Base-by-base conservation (phyloP, 73 alveolate genomes). In the Paramecium bursaria region DNA sequence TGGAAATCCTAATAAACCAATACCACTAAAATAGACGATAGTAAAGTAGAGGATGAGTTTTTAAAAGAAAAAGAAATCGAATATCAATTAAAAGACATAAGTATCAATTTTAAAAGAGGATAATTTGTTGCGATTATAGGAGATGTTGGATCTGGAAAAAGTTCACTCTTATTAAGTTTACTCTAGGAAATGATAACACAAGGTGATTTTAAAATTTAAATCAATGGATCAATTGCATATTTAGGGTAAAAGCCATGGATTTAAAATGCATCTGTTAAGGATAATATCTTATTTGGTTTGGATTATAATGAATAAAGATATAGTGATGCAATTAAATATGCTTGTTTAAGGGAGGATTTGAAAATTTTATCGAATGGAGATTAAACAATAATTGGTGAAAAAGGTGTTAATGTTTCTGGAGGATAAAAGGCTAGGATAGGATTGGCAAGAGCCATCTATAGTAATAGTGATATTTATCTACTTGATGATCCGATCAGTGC, bases 401-500 rank as follows among this genome's bases (percentile, higher is more conserved):
- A 91, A 75, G 99, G 99, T 33, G 92, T 95, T n/a, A 95, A 95
- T 74, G 76, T 95, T 19, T 85, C 95, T 75, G 99, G 99, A 21
- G 99, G 99, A 2, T 95, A 95, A 74, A 95, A 95, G 76, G 97
- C 98, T 31, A 91, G 99, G 86, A 91, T 95, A n/a, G 87, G 97
- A 50, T 77, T 95, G 2, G 99, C 99, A 4, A 88, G 99, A 80
- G 99, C 99, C 1, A 92, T 95, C 49, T 95, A 95, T 82, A 80
- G 96, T 51, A 93, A 94, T 51, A 75, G 90, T 46, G 95, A 95
- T 74, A 94, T 95, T 31, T 55, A 85, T 73, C 87, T 95, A 27
- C 74, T 95, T 75, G 99, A 95, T 76, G 99, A 95, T 82, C 98
- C 98, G n/a, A 86, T 95, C 53, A 86, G 97, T 25, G 99, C 99